Evolutionary conservation across 208 protist species (phyloP).

Genomic region (Naegleria fowleri): DNA sequence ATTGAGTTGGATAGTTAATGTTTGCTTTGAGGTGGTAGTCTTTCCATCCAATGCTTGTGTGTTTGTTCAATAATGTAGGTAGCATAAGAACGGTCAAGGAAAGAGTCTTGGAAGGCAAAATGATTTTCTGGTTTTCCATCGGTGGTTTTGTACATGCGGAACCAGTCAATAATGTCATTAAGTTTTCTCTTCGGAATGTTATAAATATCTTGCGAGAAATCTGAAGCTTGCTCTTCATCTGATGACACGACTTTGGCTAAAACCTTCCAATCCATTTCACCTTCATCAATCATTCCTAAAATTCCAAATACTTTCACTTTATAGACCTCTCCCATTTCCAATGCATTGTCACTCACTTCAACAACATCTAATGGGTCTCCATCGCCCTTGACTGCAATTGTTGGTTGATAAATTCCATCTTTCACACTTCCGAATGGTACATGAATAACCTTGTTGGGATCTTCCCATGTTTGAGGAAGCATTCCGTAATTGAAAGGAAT

Average conservation of each 20-base stretch:
- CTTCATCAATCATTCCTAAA: slow-evolving; percentile 84
- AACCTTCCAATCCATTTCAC: slow-evolving; percentile 89
- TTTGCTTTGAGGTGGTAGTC: neutral
- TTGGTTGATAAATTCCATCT: slow-evolving; percentile 5
- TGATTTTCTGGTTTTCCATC: slow-evolving; percentile 78
- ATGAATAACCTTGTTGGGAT: slow-evolving; percentile 36
- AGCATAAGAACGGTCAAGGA: neutral
- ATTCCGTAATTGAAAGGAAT: slow-evolving; percentile 60
- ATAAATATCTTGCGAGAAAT: neutral
- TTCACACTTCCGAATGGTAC: neutral
- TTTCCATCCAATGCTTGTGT: neutral
- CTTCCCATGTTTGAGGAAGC: slow-evolving; percentile 65
- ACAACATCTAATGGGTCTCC: slow-evolving; percentile 82
- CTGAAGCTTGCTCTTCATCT: neutral
- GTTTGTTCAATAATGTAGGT: neutral
- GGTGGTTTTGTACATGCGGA: slow-evolving; percentile 79
- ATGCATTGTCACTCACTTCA: slow-evolving; percentile 74
- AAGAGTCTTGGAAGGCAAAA: slow-evolving; percentile 61
- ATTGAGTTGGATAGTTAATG: neutral
- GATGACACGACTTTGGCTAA: slow-evolving; percentile 1
- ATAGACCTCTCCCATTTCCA: slow-evolving; percentile 67
- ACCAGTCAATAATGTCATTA: slow-evolving; percentile 53
- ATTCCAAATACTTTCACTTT: slow-evolving; percentile 77
- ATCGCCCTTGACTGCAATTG: slow-evolving; percentile 56
- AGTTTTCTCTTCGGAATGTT: neutral